phyloP scores from a whole-genome alignment of 495 filamentous ascomycete species.

The Mycothermus thermophilus region DNA sequence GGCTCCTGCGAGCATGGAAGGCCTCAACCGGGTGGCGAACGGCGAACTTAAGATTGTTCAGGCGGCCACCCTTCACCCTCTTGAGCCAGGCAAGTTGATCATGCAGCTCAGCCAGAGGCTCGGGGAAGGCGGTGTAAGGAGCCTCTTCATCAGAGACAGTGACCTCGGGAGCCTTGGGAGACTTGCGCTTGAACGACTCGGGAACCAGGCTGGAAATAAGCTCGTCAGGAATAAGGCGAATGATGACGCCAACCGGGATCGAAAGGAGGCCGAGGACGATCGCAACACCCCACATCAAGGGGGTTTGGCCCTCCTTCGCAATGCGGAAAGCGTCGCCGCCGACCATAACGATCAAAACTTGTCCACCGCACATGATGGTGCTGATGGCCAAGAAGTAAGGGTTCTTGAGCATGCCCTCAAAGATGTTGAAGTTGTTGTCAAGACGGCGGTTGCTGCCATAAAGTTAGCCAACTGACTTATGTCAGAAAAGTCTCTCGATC shows the following conservation, averaged over 20 bases:
- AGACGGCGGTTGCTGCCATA: slow-evolving; percentile 57
- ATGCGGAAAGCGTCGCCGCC: slow-evolving; percentile 63
- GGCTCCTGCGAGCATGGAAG: slow-evolving; percentile 56
- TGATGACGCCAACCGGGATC: slow-evolving; percentile 56
- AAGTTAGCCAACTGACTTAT: slow-evolving; percentile 7
- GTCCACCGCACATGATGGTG: slow-evolving; percentile 61
- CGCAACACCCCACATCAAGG: slow-evolving; percentile 63
- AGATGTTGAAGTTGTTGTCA: slow-evolving; percentile 82
- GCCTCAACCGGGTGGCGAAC: slow-evolving; percentile 65
- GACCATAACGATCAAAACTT: slow-evolving; percentile 69
- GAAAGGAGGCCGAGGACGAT: slow-evolving; percentile 57
- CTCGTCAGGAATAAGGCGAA: slow-evolving; percentile 47
- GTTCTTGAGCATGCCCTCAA: slow-evolving; percentile 65
- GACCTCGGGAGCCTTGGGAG: slow-evolving; percentile 32
- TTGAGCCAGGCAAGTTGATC: slow-evolving; percentile 81
- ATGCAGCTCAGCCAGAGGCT: slow-evolving; percentile 59
- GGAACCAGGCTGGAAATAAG: slow-evolving; percentile 52
- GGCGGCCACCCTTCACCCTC: slow-evolving; percentile 77
- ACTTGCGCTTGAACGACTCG: slow-evolving; percentile 52
- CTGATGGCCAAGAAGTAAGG: slow-evolving; percentile 78
- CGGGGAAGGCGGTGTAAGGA: slow-evolving; percentile 52
- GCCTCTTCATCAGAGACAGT: slow-evolving; percentile 64
- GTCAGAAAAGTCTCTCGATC: neutral
- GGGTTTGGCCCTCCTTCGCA: slow-evolving; percentile 39
- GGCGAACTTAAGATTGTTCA: slow-evolving; percentile 76